Conservation (phyloP, 345 rosid genomes). For the Gossypium herbaceum region DNA sequence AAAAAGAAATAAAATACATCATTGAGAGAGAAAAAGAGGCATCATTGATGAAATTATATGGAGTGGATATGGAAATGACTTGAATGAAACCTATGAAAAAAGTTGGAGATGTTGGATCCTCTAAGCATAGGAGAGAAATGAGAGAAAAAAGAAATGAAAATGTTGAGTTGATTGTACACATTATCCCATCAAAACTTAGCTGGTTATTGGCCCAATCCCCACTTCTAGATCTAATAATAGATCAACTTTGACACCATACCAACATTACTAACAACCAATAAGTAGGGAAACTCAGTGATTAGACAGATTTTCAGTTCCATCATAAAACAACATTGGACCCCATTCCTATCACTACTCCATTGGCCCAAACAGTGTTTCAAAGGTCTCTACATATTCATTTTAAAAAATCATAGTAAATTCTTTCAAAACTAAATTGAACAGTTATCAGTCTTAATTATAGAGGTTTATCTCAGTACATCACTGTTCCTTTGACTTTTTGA, state of each 20-base stretch:
- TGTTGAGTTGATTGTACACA: background rate
- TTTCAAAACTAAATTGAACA: too few species aligned
- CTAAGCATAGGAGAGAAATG: background rate
- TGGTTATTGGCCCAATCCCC: background rate
- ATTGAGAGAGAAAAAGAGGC: too few species aligned
- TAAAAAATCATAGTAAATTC: too few species aligned
- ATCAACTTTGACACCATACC: background rate
- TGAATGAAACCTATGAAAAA: too few species aligned
- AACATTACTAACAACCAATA: background rate
- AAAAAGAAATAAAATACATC: too few species aligned
- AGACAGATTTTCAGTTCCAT: background rate
- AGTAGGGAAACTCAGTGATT: background rate
- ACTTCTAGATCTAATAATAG: background rate
- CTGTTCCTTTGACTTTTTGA: too few species aligned
- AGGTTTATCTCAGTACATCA: too few species aligned
- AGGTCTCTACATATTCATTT: too few species aligned
- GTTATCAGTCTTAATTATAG: too few species aligned
- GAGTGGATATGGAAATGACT: too few species aligned
- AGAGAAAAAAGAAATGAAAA: background rate
- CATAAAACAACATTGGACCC: background rate
- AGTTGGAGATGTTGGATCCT: background rate
- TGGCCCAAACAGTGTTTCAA: background rate
- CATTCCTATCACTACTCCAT: background rate
- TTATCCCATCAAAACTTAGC: conserved; percentile 8
- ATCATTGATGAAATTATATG: too few species aligned